phyloP scores from a whole-genome alignment of 2,329 filamentous ascomycete species.

The Sordariomycetes sp. region DNA sequence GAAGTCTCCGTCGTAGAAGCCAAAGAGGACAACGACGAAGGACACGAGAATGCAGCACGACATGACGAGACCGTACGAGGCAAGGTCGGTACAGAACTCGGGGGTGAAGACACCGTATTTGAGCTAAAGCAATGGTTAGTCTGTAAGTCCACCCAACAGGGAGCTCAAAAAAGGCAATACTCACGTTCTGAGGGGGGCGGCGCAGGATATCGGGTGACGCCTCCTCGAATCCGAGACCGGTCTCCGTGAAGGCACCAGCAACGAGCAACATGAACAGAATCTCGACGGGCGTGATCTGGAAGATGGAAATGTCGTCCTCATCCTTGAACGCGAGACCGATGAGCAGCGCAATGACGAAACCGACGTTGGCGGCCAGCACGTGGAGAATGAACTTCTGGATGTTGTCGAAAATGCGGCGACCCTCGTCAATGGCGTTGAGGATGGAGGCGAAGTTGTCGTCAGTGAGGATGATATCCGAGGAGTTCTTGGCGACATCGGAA shows the following conservation, averaged over 20 bases:
- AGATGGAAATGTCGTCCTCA: constrained; percentile 46
- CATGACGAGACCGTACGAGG: constrained; percentile 53
- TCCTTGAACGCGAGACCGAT: constrained; percentile 60
- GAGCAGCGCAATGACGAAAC: constrained; percentile 51
- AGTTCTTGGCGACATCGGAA: constrained; percentile 57
- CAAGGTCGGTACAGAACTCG: constrained; percentile 49
- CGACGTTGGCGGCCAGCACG: constrained; percentile 52
- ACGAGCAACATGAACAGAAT: constrained; percentile 68
- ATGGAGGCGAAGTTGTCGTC: constrained; percentile 50
- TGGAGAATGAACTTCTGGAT: constrained; percentile 60
- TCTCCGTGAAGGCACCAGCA: constrained; percentile 56
- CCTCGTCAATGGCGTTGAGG: constrained; percentile 42
- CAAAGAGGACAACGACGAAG: constrained; percentile 46
- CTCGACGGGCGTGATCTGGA: constrained; percentile 56
- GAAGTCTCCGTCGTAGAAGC: constrained; percentile 37
- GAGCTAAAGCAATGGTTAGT: constrained; percentile 12
- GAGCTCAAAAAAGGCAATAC: constrained; percentile 4
- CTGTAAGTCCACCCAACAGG: neutral
- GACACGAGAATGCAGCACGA: constrained; percentile 41
- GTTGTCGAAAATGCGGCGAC: constrained; percentile 55
- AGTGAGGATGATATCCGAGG: constrained; percentile 50
- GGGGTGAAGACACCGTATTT: constrained; percentile 46
- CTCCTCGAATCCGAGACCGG: constrained; percentile 58
- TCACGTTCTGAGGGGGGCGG: constrained; percentile 48
- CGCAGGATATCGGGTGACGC: constrained; percentile 54